A percentile compares a stretch with the other conserved stretches of the same genome.
Conservation (phyloP, 2,329 filamentous ascomycete genomes). For the Chaetomium globosum region DNA sequence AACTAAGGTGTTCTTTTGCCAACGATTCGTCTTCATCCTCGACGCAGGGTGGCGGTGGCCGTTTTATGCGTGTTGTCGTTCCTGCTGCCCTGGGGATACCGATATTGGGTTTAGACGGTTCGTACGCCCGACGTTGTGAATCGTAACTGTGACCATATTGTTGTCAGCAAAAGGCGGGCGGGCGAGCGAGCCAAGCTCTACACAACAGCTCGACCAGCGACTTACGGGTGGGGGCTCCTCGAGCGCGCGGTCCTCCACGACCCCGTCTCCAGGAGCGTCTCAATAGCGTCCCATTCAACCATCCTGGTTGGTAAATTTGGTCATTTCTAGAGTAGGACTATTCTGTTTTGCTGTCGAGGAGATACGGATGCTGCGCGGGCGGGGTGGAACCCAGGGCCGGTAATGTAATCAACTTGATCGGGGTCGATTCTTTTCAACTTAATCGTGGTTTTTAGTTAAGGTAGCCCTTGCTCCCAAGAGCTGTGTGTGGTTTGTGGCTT, state of each 20-base stretch:
- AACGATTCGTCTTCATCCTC: slow-evolving; percentile 70
- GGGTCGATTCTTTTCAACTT: neutral
- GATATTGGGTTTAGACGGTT: slow-evolving; percentile 24
- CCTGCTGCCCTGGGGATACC: slow-evolving; percentile 24
- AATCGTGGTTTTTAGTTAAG: neutral
- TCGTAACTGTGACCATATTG: slow-evolving; percentile 23
- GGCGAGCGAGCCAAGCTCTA: neutral
- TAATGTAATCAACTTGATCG: neutral
- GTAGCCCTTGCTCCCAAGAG: neutral
- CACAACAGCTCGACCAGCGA: neutral
- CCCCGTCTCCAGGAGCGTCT: slow-evolving; percentile 53
- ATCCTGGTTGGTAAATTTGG: slow-evolving; percentile 40
- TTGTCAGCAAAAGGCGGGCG: slow-evolving; percentile 11
- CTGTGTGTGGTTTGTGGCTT: neutral
- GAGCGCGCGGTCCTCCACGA: slow-evolving; percentile 55
- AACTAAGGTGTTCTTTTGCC: slow-evolving; percentile 59
- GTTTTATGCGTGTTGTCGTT: slow-evolving; percentile 20
- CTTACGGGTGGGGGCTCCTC: slow-evolving; percentile 44
- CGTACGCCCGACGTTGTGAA: slow-evolving; percentile 25
- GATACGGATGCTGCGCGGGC: slow-evolving; percentile 10
- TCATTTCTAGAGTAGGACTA: neutral
- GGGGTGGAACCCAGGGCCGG: neutral
- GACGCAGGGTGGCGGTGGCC: slow-evolving; percentile 64
- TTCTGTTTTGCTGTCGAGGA: slow-evolving; percentile 17
- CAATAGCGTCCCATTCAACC: slow-evolving; percentile 50